Evolutionary conservation across 2,329 filamentous ascomycete genomes (phyloP), one percentile per base, ranked within the genome.

Genomic region (Colletotrichum coccodes): DNA sequence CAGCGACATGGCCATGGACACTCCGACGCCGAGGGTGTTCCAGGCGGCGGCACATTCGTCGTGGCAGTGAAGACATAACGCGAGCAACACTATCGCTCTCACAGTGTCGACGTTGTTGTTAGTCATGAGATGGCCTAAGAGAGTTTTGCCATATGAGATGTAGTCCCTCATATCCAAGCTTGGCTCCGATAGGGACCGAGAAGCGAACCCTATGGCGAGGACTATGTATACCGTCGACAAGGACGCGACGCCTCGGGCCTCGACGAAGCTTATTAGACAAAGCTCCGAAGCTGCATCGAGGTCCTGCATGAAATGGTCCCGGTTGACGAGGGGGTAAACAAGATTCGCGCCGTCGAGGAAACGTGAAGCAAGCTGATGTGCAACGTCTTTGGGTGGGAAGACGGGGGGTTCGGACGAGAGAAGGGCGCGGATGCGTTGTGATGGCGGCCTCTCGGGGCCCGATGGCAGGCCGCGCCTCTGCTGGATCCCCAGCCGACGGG

Each of bases 1-100:
- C 14, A 76, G 70, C 2, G 73, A 75, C 21, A 72, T 73, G 6
- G 75, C 73, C 32, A 73, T 72, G 16, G 72, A 65, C 12, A 76
- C 70, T 0, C 73, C 72, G 7, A 73, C 71, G 6, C 71, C 72
- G n/a, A 72, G 49, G 3, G 72, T 60, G 11, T 76, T 73, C 73
- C 73, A 76, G 0, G 72, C 68, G 49, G 72, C 73, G 2, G 73
- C 74, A 34, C 73, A 73, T 16, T 73, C 72, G 12, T 63, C 62
- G 18, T 71, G 70, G 7, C 70, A 69, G 26, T 72, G 58, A 8
- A 75, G 63, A 3, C 68, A 69, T 0, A 75, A 30, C 1, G 70
- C 54, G 11, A 75, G 34, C 0, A 76, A 50, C 2, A 72, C 53
- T 1, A 75, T 60, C 3, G 72, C 70, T 40, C 75, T 72, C 2